Evolutionary conservation across 2,329 filamentous ascomycete genomes (phyloP).

Genomic region (Colletotrichum liaoningense): DNA sequence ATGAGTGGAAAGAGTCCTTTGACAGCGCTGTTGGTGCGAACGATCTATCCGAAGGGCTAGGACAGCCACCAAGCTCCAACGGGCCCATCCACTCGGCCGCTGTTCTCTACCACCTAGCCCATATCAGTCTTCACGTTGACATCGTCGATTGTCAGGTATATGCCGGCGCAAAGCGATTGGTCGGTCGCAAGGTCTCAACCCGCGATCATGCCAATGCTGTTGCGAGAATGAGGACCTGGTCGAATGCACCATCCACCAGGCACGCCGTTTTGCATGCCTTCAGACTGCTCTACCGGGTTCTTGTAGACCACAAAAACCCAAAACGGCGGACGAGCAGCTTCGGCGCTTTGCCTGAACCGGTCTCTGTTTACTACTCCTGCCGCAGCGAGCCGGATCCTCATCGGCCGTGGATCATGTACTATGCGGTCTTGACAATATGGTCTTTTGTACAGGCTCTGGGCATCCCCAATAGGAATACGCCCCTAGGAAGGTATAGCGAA

Average conservation of each 20-base stretch:
- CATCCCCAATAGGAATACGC: conserved; percentile 12
- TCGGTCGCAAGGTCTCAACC: conserved; percentile 82
- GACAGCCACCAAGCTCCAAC: conserved; percentile 65
- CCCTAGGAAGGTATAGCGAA: conserved; percentile 42
- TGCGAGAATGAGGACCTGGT: conserved; percentile 84
- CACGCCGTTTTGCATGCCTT: conserved; percentile 89
- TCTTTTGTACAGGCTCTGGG: conserved; percentile 86
- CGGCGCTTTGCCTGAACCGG: conserved; percentile 43
- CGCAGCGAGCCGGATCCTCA: conserved; percentile 85
- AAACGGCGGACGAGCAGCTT: conserved; percentile 39
- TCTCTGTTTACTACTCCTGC: conserved; percentile 72
- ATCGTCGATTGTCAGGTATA: conserved; percentile 93
- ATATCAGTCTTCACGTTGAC: conserved; percentile 90
- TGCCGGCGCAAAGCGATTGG: conserved; percentile 79
- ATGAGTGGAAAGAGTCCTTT: conserved; percentile 88
- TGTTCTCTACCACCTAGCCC: conserved; percentile 86
- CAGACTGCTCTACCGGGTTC: conserved; percentile 80
- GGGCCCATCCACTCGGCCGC: conserved; percentile 82
- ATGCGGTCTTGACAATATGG: conserved; percentile 87
- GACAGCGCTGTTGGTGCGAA: conserved; percentile 70
- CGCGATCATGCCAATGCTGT: conserved; percentile 80
- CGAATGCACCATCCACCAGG: conserved; percentile 77
- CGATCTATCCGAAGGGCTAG: conserved; percentile 46
- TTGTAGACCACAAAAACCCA: conserved; percentile 65
- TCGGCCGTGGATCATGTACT: conserved; percentile 91